phyloP scores from a whole-genome alignment of 768 basidiomycete species.

The Mycena albidolilacea region DNA sequence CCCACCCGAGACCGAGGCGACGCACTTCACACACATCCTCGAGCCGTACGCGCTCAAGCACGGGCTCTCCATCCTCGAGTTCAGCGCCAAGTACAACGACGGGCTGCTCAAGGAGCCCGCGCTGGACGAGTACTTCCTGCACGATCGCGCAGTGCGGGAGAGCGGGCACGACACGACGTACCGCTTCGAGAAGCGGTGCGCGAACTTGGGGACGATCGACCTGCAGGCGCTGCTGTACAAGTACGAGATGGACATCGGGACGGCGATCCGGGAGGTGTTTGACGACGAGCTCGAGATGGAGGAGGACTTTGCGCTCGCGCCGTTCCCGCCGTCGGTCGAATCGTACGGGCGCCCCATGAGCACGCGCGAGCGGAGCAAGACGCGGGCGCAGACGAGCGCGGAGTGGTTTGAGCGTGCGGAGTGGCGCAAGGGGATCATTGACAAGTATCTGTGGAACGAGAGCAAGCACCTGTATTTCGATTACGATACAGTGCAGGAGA shows the following conservation, averaged over 20 bases:
- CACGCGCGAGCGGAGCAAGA: slow-evolving; percentile 69
- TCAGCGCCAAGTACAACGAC: slow-evolving; percentile 96
- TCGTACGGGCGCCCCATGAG: slow-evolving; percentile 72
- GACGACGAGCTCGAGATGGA: slow-evolving; percentile 93
- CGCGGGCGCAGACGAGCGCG: slow-evolving; percentile 77
- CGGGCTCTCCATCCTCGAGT: slow-evolving; percentile 94
- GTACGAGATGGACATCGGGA: slow-evolving; percentile 99
- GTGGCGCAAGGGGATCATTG: slow-evolving; percentile 86
- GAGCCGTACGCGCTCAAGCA: slow-evolving; percentile 95
- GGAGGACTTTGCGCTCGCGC: slow-evolving; percentile 91
- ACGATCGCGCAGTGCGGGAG: slow-evolving; percentile 96
- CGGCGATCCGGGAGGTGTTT: slow-evolving; percentile 95
- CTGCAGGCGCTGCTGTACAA: slow-evolving; percentile 97
- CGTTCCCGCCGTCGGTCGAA: slow-evolving; percentile 89
- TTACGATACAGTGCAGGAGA: slow-evolving; percentile 93
- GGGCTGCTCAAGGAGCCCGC: slow-evolving; percentile 86
- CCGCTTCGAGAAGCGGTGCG: slow-evolving; percentile 97
- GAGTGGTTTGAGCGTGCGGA: slow-evolving; percentile 96
- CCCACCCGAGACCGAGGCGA: slow-evolving; percentile 98
- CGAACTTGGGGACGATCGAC: slow-evolving; percentile 97
- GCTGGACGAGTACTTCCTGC: slow-evolving; percentile 97
- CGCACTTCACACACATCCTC: slow-evolving; percentile 97
- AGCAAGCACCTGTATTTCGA: slow-evolving; percentile 95
- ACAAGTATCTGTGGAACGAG: slow-evolving; percentile 98
- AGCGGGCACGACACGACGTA: slow-evolving; percentile 98